A percentile compares a stretch with the other conserved stretches of the same genome.
These are phyloP conservation scores for Mayamaea pseudoterrestris DNA, from an alignment of 108 stramenopile genomes.

Conservation along the genomic window DNA sequence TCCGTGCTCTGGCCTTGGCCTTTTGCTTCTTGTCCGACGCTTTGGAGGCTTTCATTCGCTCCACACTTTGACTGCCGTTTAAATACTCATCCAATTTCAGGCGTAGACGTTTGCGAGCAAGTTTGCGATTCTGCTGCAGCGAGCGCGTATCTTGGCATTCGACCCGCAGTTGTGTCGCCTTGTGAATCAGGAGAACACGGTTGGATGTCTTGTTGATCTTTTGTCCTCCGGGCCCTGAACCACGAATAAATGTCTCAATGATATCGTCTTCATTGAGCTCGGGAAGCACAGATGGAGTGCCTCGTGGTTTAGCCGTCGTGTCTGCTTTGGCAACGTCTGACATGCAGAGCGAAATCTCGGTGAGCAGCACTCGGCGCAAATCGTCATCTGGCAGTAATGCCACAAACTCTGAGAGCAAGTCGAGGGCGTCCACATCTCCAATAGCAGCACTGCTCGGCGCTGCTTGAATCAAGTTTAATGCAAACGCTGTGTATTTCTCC, in stretches of 20 bases:
- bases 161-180: constrained; percentile 57
- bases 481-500: constrained; percentile 30
- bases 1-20: constrained; percentile 48
- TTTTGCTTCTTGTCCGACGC: constrained; percentile 53
- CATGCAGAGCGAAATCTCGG: constrained; percentile 31
- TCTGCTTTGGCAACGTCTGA: neutral
- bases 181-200: constrained; percentile 62
- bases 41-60: constrained; percentile 34
- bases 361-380: constrained; percentile 32
- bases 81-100: constrained; percentile 71
- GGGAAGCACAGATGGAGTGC: constrained; percentile 1
- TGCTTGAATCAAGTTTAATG: constrained; percentile 23
- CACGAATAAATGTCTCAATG: constrained; percentile 71
- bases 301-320: neutral
- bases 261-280: constrained; percentile 45
- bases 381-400: constrained; percentile 35
- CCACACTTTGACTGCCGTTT: constrained; percentile 53
- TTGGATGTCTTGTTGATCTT: constrained; percentile 87
- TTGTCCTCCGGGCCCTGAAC: constrained; percentile 74
- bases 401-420: constrained; percentile 50
- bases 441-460: constrained; percentile 15
- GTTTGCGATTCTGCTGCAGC: constrained; percentile 80
- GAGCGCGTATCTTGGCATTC: constrained; percentile 85
- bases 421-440: constrained; percentile 31
- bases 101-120: constrained; percentile 66